phyloP scores from a whole-genome alignment of 1,284 basidiomycete species.

The Pisolithus thermaeus region DNA sequence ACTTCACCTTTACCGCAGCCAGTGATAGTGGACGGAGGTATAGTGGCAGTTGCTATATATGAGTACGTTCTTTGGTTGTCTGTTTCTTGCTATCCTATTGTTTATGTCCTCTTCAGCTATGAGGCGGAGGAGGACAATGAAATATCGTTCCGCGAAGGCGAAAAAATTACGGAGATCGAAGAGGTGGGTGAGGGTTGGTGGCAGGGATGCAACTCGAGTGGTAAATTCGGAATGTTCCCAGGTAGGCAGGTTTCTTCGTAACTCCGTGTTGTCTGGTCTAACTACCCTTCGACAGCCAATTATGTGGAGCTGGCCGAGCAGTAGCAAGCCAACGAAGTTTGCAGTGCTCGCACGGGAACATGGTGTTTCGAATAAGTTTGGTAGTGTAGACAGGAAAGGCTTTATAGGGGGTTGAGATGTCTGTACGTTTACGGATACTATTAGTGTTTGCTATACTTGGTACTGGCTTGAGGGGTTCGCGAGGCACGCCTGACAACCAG shows the following conservation, averaged over 20 bases:
- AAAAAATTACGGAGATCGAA: slow-evolving; percentile 69
- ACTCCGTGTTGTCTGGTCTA: background rate
- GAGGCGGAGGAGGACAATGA: slow-evolving; percentile 88
- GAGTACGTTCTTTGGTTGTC: slow-evolving; percentile 46
- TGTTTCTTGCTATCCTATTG: slow-evolving; percentile 1
- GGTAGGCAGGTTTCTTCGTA: slow-evolving; percentile 41
- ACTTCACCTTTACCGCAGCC: slow-evolving; percentile 26
- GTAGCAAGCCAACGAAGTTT: background rate
- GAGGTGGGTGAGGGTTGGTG: slow-evolving; percentile 84
- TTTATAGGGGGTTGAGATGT: too few species aligned
- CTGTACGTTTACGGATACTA: too few species aligned
- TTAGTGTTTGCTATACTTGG: background rate
- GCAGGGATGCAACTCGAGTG: slow-evolving; percentile 64
- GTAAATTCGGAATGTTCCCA: slow-evolving; percentile 77
- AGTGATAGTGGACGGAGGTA: slow-evolving; percentile 45
- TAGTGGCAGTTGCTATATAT: slow-evolving; percentile 69
- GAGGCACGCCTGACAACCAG: background rate
- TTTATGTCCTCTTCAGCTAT: slow-evolving; percentile 47
- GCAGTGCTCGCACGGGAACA: too few species aligned
- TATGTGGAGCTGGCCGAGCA: slow-evolving; percentile 18
- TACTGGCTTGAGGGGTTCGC: too few species aligned
- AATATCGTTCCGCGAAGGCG: slow-evolving; percentile 78
- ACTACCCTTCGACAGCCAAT: slow-evolving; percentile 9
- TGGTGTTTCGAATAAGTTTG: too few species aligned
- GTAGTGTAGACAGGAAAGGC: too few species aligned